Percentiles rank a stretch among this genome's conserved stretches.
Evolutionary conservation across 2,329 filamentous ascomycete species (phyloP).

Genomic region (Neofusicoccum laricinum): DNA sequence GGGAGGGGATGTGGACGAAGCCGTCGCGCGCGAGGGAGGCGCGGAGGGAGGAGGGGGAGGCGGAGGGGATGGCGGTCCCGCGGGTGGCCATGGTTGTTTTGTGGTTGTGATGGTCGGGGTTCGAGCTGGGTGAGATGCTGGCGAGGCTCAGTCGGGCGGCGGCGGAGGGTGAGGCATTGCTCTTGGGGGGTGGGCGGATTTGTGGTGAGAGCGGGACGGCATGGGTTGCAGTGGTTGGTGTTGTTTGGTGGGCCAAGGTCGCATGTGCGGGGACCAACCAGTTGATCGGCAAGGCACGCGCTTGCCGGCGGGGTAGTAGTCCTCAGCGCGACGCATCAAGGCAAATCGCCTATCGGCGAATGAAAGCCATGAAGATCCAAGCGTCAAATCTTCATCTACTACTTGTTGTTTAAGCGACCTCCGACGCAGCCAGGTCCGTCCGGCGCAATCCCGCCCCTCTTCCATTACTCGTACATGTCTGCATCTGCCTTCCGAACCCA

Average conservation of each 20-base stretch:
- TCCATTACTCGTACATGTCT: no score
- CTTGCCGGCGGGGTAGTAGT: not conserved
- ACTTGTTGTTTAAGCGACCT: no score
- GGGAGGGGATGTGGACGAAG: slow-evolving; percentile 68
- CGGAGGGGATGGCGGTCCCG: slow-evolving; percentile 24
- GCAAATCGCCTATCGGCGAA: no score
- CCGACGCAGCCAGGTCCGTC: no score
- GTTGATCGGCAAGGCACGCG: not conserved
- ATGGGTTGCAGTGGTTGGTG: slow-evolving; percentile 1
- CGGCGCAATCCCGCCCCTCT: no score
- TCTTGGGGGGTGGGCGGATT: not conserved
- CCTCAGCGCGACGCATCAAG: not conserved
- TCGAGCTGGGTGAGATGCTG: not conserved
- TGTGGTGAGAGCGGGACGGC: not conserved
- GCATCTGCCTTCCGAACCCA: not conserved
- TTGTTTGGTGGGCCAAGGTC: not conserved
- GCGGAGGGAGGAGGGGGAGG: slow-evolving; percentile 40
- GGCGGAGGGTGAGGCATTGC: not conserved
- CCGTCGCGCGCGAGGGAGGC: slow-evolving; percentile 65
- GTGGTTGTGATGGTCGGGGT: not conserved
- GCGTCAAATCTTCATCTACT: no score
- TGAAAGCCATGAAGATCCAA: no score
- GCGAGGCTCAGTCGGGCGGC: not conserved
- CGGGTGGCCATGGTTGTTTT: not conserved
- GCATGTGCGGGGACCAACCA: not conserved